Base-by-base conservation (phyloP, 2,329 filamentous ascomycete genomes). In the Emmonsiellopsis sp. region DNA sequence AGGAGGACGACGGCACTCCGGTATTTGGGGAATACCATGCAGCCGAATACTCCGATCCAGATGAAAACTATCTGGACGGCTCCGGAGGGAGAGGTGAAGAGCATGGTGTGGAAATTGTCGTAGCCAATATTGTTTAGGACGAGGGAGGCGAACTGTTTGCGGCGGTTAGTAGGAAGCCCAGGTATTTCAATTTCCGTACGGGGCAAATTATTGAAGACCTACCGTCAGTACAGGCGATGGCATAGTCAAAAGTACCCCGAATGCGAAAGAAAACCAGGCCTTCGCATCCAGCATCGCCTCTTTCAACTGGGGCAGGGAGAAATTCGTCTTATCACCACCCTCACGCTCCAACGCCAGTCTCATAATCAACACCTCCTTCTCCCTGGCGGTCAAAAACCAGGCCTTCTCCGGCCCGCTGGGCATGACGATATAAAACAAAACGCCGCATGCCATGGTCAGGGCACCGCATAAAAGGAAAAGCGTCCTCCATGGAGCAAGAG, bases 391-490 rank as follows among this genome's bases (percentile, higher is more conserved):
- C 2, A 79, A 63, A 57, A 79, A 79, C 76, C 77, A 78, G 1
- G 76, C 76, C 10, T 71, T 68, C 2, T 66, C 66, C 0, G 76
- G 74, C 0, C 72, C 71, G 42, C 63, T 68, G 0, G 77, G 77
- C 70, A 79, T 76, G 47, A 72, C 54, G 27, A 74, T 56, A 53
- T 70, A 74, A 61, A 80, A 79, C 0, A 68, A 53, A 0, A 75
- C 61, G 1, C 77, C 77, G 6, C 67, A 65, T 1, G 64, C 62
- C 2, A 67, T 58, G 0, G 77, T 79, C 6, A 77, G 55, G 0
- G 69, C 72, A n/a, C 77, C 77, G 53, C 73, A 77, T 10, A 80
- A 66, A 33, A 79, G 62, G 59, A 79, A 79, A 39, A 79, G 61
- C 0, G 68, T 62, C 36, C 75, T 64, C 77, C 77, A 80, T 0